Evolutionary conservation across 768 basidiomycete species (phyloP), one percentile per base, ranked within the genome.

Genomic region (Leucocoprinus birnbaumii): DNA sequence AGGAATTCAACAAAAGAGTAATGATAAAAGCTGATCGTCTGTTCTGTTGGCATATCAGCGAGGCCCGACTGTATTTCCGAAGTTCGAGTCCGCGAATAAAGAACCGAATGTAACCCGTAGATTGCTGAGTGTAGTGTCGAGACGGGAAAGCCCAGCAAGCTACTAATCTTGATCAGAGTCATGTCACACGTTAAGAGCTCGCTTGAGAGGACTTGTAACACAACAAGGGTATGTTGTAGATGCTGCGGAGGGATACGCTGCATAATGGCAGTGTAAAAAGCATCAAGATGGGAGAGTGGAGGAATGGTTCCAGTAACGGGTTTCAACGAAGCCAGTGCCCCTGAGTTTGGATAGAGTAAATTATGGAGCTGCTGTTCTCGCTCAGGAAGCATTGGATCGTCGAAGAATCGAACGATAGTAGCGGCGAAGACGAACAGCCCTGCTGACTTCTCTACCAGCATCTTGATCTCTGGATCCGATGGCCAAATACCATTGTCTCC

Each of bases 361-460:
- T 41, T 26, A n/a, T 27, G 7, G 13, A 55, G 38, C 3, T 55
- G 45, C 19, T 48, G 35, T 22, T 55, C 53, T 14, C 53, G 53
- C 18, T 48, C 46, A 2, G 46, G 45, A 14, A 55, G 22, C 8
- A 9, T 13, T 16, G 50, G 51, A 9, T 61, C 57, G 19, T 59
- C 58, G 35, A 70, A 52, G 42, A 60, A 68, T 47, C 61, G 64
- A 22, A 66, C 35, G 2, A 65, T 56, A 2, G 67, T 68, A 0
- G 68, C 60, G 2, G 67, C 65, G 51, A 62, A 65, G 54, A 66
- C 64, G 49, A 68, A 68, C 27, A 63, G 62, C 2, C 64, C 65
- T 0, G 59, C 59, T 2, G 66, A 63, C 50, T 58, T 63, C 16
- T 41, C 16, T 2, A 65, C 61, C 16, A 70, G 56, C 6, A 26